These are phyloP conservation scores for Podosphaera xanthii DNA, from an alignment of 2,329 filamentous ascomycete species.

Conservation along the genomic window DNA sequence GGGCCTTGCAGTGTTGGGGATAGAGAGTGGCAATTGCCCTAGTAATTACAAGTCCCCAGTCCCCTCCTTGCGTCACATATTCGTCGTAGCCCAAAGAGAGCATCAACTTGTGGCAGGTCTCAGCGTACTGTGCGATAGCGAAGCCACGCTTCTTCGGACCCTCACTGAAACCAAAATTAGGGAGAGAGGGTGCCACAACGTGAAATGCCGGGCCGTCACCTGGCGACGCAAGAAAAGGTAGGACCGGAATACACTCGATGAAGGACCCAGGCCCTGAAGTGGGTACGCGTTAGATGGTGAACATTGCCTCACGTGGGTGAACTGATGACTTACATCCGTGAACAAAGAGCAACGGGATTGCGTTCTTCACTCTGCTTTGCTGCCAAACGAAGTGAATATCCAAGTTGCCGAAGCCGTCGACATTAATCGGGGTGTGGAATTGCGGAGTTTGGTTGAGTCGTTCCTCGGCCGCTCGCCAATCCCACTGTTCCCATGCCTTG, in stretches of 20 bases:
- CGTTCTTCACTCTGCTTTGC: constrained; percentile 23
- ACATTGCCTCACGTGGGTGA: background rate
- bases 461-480: constrained; percentile 37
- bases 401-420: constrained; percentile 34
- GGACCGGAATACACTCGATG: constrained; percentile 38
- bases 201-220: constrained; percentile 25
- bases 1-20: constrained; percentile 30
- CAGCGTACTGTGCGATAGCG: constrained; percentile 34
- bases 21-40: constrained; percentile 36
- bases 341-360: constrained; percentile 35
- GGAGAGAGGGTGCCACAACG: constrained; percentile 33
- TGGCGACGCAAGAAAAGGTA: constrained; percentile 24
- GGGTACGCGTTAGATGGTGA: background rate
- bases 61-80: constrained; percentile 42
- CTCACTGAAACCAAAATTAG: constrained; percentile 27
- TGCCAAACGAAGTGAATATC: constrained; percentile 43
- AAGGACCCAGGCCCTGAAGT: constrained; percentile 41
- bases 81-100: constrained; percentile 37
- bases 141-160: constrained; percentile 28
- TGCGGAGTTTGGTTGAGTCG: constrained; percentile 35
- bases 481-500: constrained; percentile 32
- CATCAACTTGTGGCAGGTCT: constrained; percentile 47
- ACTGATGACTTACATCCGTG: constrained; percentile 26
- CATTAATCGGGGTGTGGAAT: constrained; percentile 27
- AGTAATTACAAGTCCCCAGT: constrained; percentile 47